A percentile compares a stretch with the other conserved stretches of the same genome.
These are phyloP conservation scores for Metarhizium sp. DNA, from an alignment of 2,329 filamentous ascomycete species.

Conservation along the genomic window DNA sequence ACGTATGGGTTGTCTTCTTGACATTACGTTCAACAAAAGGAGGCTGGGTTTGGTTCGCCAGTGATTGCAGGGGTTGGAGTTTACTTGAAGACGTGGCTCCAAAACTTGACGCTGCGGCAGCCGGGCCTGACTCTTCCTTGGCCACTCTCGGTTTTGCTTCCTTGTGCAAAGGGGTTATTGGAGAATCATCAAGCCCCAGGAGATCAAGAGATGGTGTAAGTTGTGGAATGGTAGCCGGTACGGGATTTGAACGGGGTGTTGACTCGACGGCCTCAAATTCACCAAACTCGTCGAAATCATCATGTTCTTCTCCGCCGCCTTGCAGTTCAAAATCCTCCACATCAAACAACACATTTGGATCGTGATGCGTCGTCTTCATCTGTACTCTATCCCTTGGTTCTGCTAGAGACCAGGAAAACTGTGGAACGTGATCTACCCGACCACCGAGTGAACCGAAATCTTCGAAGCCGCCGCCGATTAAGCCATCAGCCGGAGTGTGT, in stretches of 20 bases:
- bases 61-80: conserved; percentile 39
- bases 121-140: background rate
- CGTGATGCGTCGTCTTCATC: conserved; percentile 15
- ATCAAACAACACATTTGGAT: conserved; percentile 57
- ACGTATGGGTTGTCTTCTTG: conserved; percentile 26
- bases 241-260: conserved; percentile 5
- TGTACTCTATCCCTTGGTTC: conserved; percentile 12
- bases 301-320: conserved; percentile 27
- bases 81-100: conserved; percentile 21
- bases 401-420: conserved; percentile 4
- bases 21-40: conserved; percentile 41
- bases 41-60: conserved; percentile 43
- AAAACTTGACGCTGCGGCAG: conserved; percentile 16
- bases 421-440: conserved; percentile 10
- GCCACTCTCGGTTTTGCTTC: background rate
- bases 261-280: conserved; percentile 44
- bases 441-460: background rate
- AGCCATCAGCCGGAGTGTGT: background rate
- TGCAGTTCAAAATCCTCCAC: conserved; percentile 44
- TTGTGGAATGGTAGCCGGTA: conserved; percentile 8
- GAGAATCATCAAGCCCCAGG: conserved; percentile 26
- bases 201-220: conserved; percentile 28
- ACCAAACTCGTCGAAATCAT: conserved; percentile 47
- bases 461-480: background rate
- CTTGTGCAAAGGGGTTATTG: conserved; percentile 7